Evolutionary conservation across 2,329 filamentous ascomycete genomes (phyloP), one percentile per base, ranked within the genome.

Genomic region (Drechslerella dactyloides): DNA sequence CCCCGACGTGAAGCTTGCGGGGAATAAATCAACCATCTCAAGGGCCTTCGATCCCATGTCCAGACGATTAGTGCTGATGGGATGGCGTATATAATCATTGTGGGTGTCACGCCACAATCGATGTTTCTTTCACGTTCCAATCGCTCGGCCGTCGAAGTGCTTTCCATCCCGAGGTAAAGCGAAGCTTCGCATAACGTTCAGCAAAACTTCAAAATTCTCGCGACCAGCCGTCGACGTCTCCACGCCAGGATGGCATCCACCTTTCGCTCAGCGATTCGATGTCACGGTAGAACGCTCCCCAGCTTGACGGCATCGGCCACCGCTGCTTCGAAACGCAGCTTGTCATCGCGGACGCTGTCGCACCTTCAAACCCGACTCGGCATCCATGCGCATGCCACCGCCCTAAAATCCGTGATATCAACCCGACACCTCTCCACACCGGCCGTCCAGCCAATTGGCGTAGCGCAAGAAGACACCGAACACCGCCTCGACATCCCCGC

Each of bases 401-500:
- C 33, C 30, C 58, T 10, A 46, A 46, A 37, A 24, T 53, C 53
- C 54, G 51, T 27, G 17, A 51, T 64, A 46, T 50, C 27, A 53
- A 52, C 24, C 51, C 51, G 68, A 24, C 60, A 72, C 17, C 30
- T 65, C 42, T 44, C 55, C 8, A 57, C 51, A 8, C 24, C 62
- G 51, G 56, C 60, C 13, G 24, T 30, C 4, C 33, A 51, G 4
- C 11, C 56, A 10, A n/a, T 15, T 11, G 19, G 10, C 24, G 19
- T 21, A 27, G 24, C 4, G 13, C 23, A 50, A 42, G 19, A 42
- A 21, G 24, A n/a, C 15, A 44, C 21, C 21, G 7, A 55, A 42
- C n/a, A 37, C 51, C 23, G 61, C 17, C 35, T 72, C 23, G 60
- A 72, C 42, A 72, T 72, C n/a, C 68, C 68, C 1, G 68, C 58